Base-by-base conservation (phyloP, 2,329 filamentous ascomycete genomes). In the Huntiella decipiens region DNA sequence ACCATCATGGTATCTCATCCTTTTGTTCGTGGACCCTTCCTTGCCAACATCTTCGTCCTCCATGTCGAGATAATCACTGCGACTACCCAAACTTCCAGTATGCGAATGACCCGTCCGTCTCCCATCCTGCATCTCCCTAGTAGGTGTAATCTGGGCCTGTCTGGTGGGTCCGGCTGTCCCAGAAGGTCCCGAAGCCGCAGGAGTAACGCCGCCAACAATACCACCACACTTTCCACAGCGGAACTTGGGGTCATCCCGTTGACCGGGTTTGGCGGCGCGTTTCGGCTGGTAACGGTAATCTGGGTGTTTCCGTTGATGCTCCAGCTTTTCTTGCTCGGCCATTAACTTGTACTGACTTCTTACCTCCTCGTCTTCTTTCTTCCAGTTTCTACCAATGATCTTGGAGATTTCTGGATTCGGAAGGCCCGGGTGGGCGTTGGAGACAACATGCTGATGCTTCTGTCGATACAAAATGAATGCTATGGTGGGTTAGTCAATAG, bases 391-490 rank as follows among this genome's bases (percentile, higher is more conserved):
- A 44, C 88, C 88, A 54, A 96, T 93, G 55, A 96, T 92, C 63
- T 95, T 95, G 53, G 88, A 95, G 55, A 96, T 93, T 44, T 95
- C 85, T 3, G 88, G 88, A 61, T 96, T 96, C 39, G 87, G 79
- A 52, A 95, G 74, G 38, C 85, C 82, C n/a, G 87, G 88, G 56
- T 95, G 74, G 54, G 83, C 73, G 45, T 77, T 70, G 34, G 87
- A 81, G 43, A 96, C 84, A 42, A 75, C 69, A 13, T 82, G 77
- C 61, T 96, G 88, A 56, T 91, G 80, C 60, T 92, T 82, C 60
- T 96, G 87, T 35, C 91, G 85, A 66, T 94, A 98, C 55, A 98
- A 70, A 53, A 98, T 98, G 65, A 98, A 98, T 43, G 88, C 91
- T 98, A n/a, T 13, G 11, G 15, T 28, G 28, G 36, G 12, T 28